phyloP scores from a whole-genome alignment of 257 asterid species.

The Nemophila menziesii region DNA sequence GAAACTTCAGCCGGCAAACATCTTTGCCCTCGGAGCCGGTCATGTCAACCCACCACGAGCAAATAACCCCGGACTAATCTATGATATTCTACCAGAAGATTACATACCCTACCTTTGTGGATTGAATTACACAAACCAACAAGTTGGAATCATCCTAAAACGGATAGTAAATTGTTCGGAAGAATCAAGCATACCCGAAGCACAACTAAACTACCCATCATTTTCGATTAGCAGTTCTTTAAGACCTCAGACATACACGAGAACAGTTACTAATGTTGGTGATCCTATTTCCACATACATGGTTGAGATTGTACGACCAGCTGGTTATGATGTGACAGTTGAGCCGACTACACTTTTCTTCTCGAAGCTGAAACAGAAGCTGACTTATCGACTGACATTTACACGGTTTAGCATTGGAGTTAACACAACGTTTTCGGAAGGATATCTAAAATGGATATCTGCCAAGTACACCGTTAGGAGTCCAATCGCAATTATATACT shows the following conservation, averaged over 20 bases:
- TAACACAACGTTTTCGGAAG: constrained; percentile 15
- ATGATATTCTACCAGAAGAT: constrained; percentile 16
- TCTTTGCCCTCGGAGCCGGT: constrained; percentile 22
- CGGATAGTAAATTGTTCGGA: constrained; percentile 13
- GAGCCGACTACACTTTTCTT: constrained; percentile 19
- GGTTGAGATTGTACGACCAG: constrained; percentile 13
- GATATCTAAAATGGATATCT: constrained; percentile 29
- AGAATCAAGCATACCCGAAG: constrained; percentile 13
- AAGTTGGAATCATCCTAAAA: constrained; percentile 14
- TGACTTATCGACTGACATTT: constrained; percentile 18
- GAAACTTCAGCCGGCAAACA: constrained; percentile 15
- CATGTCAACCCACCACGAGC: constrained; percentile 32
- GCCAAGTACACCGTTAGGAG: constrained; percentile 19
- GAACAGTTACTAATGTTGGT: constrained; percentile 36
- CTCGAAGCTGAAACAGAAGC: constrained; percentile 18
- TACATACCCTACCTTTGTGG: constrained; percentile 28
- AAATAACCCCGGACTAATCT: constrained; percentile 24
- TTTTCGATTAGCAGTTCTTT: constrained; percentile 16
- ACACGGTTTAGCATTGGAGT: neutral
- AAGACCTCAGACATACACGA: constrained; percentile 17
- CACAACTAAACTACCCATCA: constrained; percentile 33
- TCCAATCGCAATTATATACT: constrained; percentile 14
- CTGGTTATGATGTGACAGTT: constrained; percentile 20
- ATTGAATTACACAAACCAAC: constrained; percentile 18
- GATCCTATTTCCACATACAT: constrained; percentile 17